phyloP scores from a whole-genome alignment of 2,329 filamentous ascomycete genomes.

The Trichophyton verrucosum region DNA sequence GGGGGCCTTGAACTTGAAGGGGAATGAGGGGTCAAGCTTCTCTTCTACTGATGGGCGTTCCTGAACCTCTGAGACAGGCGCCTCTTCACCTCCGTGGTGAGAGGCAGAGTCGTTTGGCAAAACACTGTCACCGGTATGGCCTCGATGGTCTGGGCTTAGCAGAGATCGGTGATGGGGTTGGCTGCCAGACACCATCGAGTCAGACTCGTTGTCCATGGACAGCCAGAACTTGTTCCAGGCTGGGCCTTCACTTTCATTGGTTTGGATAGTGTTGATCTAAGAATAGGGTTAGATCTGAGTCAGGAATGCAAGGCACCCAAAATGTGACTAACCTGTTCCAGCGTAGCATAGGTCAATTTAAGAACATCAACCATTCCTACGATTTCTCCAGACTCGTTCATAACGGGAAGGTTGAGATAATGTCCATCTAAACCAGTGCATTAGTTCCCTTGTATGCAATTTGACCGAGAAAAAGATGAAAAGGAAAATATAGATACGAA shows the following conservation, averaged over 20 bases:
- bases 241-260: slow-evolving; percentile 77
- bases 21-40: slow-evolving; percentile 64
- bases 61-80: slow-evolving; percentile 56
- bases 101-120: slow-evolving; percentile 91
- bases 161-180: slow-evolving; percentile 56
- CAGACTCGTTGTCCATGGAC: slow-evolving; percentile 85
- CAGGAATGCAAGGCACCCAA: not conserved
- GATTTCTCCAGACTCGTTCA: slow-evolving; percentile 95
- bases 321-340: slow-evolving; percentile 62
- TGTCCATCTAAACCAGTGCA: slow-evolving; percentile 59
- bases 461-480: not conserved
- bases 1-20: slow-evolving; percentile 98
- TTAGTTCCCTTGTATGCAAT: slow-evolving; percentile 12
- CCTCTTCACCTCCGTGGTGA: slow-evolving; percentile 56
- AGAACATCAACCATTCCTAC: slow-evolving; percentile 99
- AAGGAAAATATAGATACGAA: slow-evolving; percentile 35
- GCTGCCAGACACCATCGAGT: slow-evolving; percentile 88
- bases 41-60: slow-evolving; percentile 43
- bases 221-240: slow-evolving; percentile 99
- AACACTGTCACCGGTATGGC: slow-evolving; percentile 63
- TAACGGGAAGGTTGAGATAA: slow-evolving; percentile 94
- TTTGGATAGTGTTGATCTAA: slow-evolving; percentile 79
- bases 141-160: slow-evolving; percentile 66
- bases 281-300: not conserved
- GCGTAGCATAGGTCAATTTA: slow-evolving; percentile 92